Percentiles rank a stretch among this genome's conserved stretches.
phyloP scores from a whole-genome alignment of 441 rosid genomes.

The Erodium chrysanthum region DNA sequence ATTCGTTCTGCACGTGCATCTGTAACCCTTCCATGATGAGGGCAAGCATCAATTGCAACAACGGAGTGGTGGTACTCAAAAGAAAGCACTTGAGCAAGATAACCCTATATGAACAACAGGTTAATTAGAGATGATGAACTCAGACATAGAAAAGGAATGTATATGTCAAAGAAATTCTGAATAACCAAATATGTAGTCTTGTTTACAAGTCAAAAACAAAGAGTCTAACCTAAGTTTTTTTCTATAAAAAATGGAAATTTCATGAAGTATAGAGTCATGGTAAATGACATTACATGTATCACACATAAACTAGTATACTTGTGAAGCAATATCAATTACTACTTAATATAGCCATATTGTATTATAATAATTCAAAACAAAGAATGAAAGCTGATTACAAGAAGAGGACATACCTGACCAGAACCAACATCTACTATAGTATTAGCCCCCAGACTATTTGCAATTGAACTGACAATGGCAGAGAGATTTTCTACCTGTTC shows the following conservation, averaged over 20 bases:
- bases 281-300: background rate
- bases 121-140: conserved; percentile 17
- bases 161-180: background rate
- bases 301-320: background rate
- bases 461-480: conserved; percentile 52
- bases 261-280: background rate
- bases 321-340: background rate
- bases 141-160: background rate
- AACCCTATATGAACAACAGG: conserved; percentile 41
- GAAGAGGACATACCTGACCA: conserved; percentile 56
- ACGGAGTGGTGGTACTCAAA: conserved; percentile 67
- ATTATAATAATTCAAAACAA: conserved; percentile 10
- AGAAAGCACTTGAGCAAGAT: conserved; percentile 85
- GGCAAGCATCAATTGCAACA: conserved; percentile 74
- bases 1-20: conserved; percentile 75
- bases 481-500: conserved; percentile 80
- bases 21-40: conserved; percentile 74
- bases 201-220: background rate
- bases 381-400: background rate
- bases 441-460: conserved; percentile 40
- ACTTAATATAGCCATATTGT: background rate
- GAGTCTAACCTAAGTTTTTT: background rate
- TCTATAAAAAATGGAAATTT: background rate
- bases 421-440: conserved; percentile 77
- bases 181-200: background rate